Base-by-base conservation (phyloP, 768 basidiomycete genomes). In the Rhizopogon vesiculosus region DNA sequence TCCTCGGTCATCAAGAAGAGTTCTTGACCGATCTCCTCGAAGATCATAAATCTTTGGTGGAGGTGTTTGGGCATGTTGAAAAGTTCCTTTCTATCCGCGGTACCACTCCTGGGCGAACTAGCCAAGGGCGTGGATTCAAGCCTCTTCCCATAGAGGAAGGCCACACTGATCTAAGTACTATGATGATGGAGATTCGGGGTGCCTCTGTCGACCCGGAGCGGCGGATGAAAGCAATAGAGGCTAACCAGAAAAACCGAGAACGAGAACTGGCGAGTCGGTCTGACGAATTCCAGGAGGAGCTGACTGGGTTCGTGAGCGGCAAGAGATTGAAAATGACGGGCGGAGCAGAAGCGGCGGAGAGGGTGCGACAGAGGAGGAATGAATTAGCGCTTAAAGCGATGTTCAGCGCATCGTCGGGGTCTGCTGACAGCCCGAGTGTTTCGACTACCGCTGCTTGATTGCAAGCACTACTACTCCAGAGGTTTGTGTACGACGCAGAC, bases 291-390 rank as follows among this genome's bases (percentile, higher is more conserved):
- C 83, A 92, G 62, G 76, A 79, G 13, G 96, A 98, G 75, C 66
- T 99, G 62, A 71, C 74, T 44, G 92, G 89, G 4, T 98, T 98
- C 71, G 94, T 99, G 51, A 79, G 75, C 4, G 83, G 85, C 58
- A 90, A 89, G 78, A 94, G 89, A 74, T 73, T 99, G 69, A 91
- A 85, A 78, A 88, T 93, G 90, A 99, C 95, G 16, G 96, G 95
- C 28, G 95, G 93, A 13, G 89, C 92, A 22, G 92, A 95, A 69
- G 93, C 95, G 74, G 81, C 76, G 22, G 96, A 99, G 74, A 78
- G 96, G 55, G 79, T 95, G 62, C 77, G 95, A 62, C 89, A 93
- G 77, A 84, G 83, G 67, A 78, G 85, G 70, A 92, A 90, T 66
- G 93, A 94, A 52, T 70, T 84, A 73, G 86, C 91, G 19, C 73